These are phyloP conservation scores for Colletotrichum higginsianum DNA, from an alignment of 2,329 filamentous ascomycete species.

Conservation along the genomic window DNA sequence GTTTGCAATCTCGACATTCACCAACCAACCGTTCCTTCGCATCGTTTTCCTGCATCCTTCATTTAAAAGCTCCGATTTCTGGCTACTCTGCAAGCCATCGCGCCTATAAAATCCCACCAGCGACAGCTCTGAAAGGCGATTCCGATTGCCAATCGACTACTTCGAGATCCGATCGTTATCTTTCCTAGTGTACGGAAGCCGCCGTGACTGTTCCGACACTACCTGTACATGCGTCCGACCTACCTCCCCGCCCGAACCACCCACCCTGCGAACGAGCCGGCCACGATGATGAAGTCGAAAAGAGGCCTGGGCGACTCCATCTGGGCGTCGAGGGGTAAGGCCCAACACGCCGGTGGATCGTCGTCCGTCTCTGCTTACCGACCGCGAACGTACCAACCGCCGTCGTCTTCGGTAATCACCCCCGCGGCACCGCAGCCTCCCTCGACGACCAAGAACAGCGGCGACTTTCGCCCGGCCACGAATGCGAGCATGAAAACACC, in stretches of 20 bases:
- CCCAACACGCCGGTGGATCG: not conserved
- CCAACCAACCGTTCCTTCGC: not conserved
- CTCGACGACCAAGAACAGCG: not conserved
- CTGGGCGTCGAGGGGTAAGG: constrained; percentile 35
- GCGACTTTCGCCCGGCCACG: not conserved
- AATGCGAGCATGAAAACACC: not conserved
- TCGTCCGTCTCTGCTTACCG: not conserved
- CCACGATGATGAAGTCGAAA: constrained; percentile 13
- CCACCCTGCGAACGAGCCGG: not conserved
- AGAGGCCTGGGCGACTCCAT: constrained; percentile 33
- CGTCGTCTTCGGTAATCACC: constrained; percentile 16
- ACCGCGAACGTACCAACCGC: not conserved
- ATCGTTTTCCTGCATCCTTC: not conserved
- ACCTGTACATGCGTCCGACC: not conserved
- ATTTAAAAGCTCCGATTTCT: not conserved
- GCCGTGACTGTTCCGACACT: not conserved
- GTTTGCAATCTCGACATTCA: not conserved
- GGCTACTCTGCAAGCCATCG: not conserved
- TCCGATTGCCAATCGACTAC: too few species aligned
- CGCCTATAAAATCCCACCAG: not conserved
- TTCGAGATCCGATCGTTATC: not conserved
- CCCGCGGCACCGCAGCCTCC: constrained; percentile 16
- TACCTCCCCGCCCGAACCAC: not conserved
- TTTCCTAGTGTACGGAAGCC: too few species aligned
- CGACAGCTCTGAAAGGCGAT: too few species aligned